Percentiles rank a stretch among this genome's conserved stretches.
Evolutionary conservation across 352 stramenopile genomes (phyloP).

Genomic region (Globisporangium splendens): DNA sequence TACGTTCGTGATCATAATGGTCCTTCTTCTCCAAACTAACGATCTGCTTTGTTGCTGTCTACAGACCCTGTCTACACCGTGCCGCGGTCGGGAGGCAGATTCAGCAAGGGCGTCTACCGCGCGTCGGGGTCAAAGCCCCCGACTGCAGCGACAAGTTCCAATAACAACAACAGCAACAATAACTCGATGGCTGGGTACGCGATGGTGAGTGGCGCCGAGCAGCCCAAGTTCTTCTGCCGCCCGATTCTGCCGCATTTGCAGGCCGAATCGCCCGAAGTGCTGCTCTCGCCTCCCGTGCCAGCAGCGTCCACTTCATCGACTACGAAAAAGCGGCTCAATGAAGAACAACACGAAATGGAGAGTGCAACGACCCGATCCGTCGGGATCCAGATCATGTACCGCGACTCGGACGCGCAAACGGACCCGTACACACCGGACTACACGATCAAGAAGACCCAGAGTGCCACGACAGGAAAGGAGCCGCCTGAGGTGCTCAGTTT

Average conservation of each 20-base stretch:
- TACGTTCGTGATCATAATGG: conserved; percentile 14
- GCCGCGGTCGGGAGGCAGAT: conserved; percentile 56
- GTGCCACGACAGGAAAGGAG: conserved; percentile 15
- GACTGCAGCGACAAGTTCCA: conserved; percentile 23
- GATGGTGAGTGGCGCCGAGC: conserved; percentile 63
- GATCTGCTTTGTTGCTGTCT: not conserved
- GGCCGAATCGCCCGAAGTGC: conserved; percentile 83
- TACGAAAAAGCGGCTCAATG: conserved; percentile 23
- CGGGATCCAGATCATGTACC: conserved; percentile 89
- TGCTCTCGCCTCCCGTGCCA: conserved; percentile 61
- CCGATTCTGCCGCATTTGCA: conserved; percentile 88
- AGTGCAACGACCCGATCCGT: conserved; percentile 54
- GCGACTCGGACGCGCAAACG: conserved; percentile 93
- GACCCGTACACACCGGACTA: conserved; percentile 92
- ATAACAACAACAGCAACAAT: conserved; percentile 17
- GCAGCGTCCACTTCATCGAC: conserved; percentile 3
- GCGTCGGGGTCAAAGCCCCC: conserved; percentile 22
- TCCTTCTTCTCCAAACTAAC: not conserved
- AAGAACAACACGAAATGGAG: conserved; percentile 18
- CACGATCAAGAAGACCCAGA: conserved; percentile 58
- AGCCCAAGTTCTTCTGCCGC: conserved; percentile 89
- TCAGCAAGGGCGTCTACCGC: conserved; percentile 59
- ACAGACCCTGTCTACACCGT: conserved; percentile 76
- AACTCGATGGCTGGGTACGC: conserved; percentile 34
- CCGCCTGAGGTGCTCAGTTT: conserved; percentile 86